A percentile compares a stretch with the other conserved stretches of the same genome.
Conservation (phyloP, 306 rosid genomes). For the Gleditsia sinensis region DNA sequence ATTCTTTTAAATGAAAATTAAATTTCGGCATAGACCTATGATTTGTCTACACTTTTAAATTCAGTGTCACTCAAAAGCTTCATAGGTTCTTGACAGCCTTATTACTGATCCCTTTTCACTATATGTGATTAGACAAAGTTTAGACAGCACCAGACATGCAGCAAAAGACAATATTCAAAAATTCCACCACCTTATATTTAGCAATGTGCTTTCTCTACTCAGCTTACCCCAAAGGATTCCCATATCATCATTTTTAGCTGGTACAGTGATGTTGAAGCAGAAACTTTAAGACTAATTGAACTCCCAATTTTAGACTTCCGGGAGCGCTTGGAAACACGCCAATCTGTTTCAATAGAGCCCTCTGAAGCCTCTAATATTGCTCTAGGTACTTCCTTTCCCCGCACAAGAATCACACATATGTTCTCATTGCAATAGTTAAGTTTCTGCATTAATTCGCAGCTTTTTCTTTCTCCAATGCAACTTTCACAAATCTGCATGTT, state of each 20-base stretch:
- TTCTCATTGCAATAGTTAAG: conserved; percentile 82
- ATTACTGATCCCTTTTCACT: neutral
- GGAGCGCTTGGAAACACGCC: conserved; percentile 90
- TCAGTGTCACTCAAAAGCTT: too few species aligned
- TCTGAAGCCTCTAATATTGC: conserved; percentile 83
- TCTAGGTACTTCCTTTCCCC: conserved; percentile 96
- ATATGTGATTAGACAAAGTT: neutral
- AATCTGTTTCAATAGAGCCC: conserved; percentile 71
- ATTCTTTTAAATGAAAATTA: too few species aligned
- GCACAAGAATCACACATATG: conserved; percentile 72
- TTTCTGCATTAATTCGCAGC: conserved; percentile 81
- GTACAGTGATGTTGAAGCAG: conserved; percentile 87
- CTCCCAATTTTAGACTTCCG: conserved; percentile 79
- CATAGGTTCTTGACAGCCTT: too few species aligned
- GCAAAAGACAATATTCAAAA: neutral
- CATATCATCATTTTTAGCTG: conserved; percentile 98
- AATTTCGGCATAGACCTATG: too few species aligned
- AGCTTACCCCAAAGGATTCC: conserved; percentile 96
- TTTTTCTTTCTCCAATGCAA: conserved; percentile 92
- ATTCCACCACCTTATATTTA: neutral
- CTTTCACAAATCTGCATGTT: conserved; percentile 74
- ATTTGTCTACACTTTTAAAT: too few species aligned
- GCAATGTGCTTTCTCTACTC: conserved; percentile 18
- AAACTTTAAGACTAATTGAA: conserved; percentile 75
- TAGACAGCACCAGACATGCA: neutral